Percentiles rank a stretch among this genome's conserved stretches.
phyloP scores from a whole-genome alignment of 2,329 filamentous ascomycete genomes.

The Volutella citrinella region DNA sequence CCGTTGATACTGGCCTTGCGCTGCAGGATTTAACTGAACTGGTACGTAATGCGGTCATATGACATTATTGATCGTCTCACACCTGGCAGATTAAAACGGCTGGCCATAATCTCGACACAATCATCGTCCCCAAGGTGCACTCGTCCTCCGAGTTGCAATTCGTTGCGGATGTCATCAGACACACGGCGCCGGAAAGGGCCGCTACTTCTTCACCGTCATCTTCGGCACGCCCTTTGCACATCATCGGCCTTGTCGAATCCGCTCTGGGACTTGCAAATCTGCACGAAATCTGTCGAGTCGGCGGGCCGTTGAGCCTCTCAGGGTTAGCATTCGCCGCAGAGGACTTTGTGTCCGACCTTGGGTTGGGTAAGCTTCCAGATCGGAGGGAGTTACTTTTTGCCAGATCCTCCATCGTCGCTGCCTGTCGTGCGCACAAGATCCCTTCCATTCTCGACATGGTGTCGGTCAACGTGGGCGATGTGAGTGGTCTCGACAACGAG shows the following conservation, averaged over 20 bases:
- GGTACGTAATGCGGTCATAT: no score
- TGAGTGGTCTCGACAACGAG: constrained; percentile 1
- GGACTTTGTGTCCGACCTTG: constrained; percentile 5
- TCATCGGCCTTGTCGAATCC: constrained; percentile 3
- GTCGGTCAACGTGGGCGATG: not conserved
- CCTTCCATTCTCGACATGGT: constrained; percentile 4
- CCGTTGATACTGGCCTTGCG: constrained; percentile 3
- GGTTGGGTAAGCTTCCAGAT: constrained; percentile 3
- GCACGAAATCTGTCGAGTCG: constrained; percentile 2
- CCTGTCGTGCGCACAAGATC: not conserved
- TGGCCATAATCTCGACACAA: constrained; percentile 1
- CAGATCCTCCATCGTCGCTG: constrained; percentile 3
- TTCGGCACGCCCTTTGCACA: constrained; percentile 1
- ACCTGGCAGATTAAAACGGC: no score
- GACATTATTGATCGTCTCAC: no score
- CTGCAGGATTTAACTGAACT: constrained; percentile 3
- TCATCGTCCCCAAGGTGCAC: constrained; percentile 5
- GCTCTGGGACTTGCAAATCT: constrained; percentile 4
- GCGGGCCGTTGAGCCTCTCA: not conserved
- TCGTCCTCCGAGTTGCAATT: constrained; percentile 3
- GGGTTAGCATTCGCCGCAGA: constrained; percentile 7
- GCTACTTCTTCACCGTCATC: not conserved
- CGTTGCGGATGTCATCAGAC: constrained; percentile 4
- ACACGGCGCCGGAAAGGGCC: not conserved
- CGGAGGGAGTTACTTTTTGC: constrained; percentile 3